Evolutionary conservation across 78 protist species (phyloP).

Genomic region (Emiliania huxleyi): DNA sequence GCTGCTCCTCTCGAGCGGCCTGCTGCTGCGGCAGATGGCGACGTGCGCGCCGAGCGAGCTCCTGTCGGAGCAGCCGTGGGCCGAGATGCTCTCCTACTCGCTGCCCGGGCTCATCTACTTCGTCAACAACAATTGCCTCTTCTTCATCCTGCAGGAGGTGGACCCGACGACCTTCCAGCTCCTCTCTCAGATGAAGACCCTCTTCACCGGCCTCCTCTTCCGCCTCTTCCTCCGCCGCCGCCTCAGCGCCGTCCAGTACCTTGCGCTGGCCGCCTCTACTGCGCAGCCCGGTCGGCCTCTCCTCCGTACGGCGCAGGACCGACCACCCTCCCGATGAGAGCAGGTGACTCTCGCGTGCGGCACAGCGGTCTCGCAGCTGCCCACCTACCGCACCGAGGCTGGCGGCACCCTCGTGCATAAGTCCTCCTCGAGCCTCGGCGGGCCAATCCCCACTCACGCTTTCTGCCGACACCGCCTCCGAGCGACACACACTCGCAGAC

Average conservation of each 20-base stretch:
- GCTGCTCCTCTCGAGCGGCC: neutral
- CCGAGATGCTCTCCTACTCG: neutral
- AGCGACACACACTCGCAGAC: too few relatives aligned
- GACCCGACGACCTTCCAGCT: neutral
- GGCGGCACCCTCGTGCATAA: neutral
- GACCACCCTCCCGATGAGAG: too few relatives aligned
- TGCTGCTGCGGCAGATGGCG: neutral
- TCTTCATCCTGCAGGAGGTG: neutral
- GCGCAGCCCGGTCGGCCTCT: too few relatives aligned
- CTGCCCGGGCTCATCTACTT: constrained; percentile 13
- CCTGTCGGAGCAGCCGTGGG: neutral
- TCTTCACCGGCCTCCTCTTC: constrained; percentile 20
- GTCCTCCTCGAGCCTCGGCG: neutral
- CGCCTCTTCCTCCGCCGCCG: neutral
- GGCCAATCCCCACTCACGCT: too few relatives aligned
- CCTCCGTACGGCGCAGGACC: too few relatives aligned
- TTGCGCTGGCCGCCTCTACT: too few relatives aligned
- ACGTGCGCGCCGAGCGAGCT: neutral
- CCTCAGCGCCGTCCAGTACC: neutral
- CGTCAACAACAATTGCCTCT: neutral
- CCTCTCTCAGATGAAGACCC: constrained; percentile 1
- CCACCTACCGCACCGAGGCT: neutral
- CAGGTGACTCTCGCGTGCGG: neutral
- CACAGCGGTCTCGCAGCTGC: neutral
- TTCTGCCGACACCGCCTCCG: too few relatives aligned